Evolutionary conservation across 345 rosid genomes (phyloP).

Genomic region (Fremontodendron californicum): DNA sequence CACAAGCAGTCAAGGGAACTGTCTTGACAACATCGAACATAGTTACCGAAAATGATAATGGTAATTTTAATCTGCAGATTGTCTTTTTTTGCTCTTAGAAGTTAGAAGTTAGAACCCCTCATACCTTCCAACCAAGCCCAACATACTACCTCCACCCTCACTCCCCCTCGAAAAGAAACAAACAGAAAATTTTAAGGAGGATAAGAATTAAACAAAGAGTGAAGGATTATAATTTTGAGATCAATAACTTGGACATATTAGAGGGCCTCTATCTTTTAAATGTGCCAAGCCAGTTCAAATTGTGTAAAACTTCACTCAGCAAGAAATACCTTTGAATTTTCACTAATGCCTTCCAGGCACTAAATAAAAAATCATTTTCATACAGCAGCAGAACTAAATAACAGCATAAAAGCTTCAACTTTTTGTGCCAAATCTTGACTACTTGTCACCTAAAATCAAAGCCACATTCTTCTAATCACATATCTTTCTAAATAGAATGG

Average conservation of each 20-base stretch:
- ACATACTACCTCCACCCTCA: not conserved
- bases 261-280: not conserved
- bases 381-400: not conserved
- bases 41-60: constrained; percentile 30
- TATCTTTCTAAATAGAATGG: not conserved
- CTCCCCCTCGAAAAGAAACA: not conserved
- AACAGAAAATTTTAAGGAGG: not conserved
- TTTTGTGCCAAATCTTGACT: not conserved
- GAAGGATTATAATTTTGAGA: not conserved
- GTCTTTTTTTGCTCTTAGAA: not conserved
- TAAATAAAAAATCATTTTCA: not conserved
- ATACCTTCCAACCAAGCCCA: not conserved
- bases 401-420: not conserved
- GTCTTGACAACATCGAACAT: constrained; percentile 25
- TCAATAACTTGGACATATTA: not conserved
- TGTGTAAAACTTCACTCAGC: not conserved
- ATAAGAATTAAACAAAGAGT: not conserved
- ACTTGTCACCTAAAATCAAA: not conserved
- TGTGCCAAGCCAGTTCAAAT: not conserved
- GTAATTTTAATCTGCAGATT: constrained; percentile 32
- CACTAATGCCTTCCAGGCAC: not conserved
- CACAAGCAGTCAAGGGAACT: constrained; percentile 29
- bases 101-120: not conserved
- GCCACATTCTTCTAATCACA: not conserved
- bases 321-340: not conserved